A percentile compares a stretch with the other conserved stretches of the same genome.
Conservation (phyloP, 225 moss, liverwort and hornwort species). For the Bryum argenteum region DNA sequence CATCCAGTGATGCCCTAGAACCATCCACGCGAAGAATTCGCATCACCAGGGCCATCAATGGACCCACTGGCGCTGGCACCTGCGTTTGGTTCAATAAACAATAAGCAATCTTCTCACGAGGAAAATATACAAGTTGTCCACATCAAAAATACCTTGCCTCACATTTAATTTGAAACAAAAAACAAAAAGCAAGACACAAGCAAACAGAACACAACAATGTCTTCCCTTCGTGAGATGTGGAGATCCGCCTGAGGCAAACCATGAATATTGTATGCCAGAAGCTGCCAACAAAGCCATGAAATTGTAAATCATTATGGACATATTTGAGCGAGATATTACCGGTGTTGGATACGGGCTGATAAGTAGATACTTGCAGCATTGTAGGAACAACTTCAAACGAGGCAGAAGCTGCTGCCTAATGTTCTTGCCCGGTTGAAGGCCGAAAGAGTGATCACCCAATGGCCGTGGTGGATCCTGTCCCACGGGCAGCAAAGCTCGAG, state of each 20-base stretch:
- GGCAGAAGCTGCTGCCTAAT: constrained; percentile 83
- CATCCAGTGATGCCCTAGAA: constrained; percentile 54
- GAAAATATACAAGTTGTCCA: not conserved
- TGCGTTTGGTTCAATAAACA: constrained; percentile 31
- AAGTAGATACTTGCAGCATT: constrained; percentile 79
- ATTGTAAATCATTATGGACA: not conserved
- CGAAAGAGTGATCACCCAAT: constrained; percentile 66
- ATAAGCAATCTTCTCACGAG: constrained; percentile 18
- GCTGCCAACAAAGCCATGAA: not conserved
- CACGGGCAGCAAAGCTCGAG: constrained; percentile 66
- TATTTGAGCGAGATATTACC: constrained; percentile 40
- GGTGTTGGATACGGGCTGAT: constrained; percentile 81
- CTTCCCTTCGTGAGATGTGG: not conserved
- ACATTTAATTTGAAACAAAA: constrained; percentile 13
- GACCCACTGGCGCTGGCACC: constrained; percentile 81
- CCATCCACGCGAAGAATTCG: constrained; percentile 86
- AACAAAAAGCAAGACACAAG: not conserved
- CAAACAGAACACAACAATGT: constrained; percentile 18
- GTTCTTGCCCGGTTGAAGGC: constrained; percentile 67
- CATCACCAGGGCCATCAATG: constrained; percentile 70
- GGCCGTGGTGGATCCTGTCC: constrained; percentile 88
- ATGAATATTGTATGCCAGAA: not conserved
- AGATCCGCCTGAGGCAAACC: not conserved
- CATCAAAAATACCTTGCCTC: constrained; percentile 6
- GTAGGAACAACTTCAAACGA: constrained; percentile 69